Percentiles rank a stretch among this genome's conserved stretches.
These are phyloP conservation scores for Paramecium pentaurelia DNA, from an alignment of 73 alveolate species.

Conservation along the genomic window DNA sequence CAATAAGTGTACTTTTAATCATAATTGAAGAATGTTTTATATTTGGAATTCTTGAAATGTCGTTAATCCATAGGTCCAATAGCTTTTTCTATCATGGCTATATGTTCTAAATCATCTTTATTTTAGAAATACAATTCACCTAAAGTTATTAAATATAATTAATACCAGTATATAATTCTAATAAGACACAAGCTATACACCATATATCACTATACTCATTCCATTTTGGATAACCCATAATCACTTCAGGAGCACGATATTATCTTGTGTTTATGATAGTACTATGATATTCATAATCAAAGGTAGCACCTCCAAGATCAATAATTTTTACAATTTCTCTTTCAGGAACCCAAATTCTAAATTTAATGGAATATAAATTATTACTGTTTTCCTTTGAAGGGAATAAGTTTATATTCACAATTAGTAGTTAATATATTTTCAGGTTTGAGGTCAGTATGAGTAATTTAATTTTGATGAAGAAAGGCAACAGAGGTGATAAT, in stretches of 20 bases:
- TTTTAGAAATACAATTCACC: conserved; percentile 96
- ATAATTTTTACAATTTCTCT: conserved; percentile 75
- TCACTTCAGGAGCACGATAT: conserved; percentile 95
- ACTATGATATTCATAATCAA: conserved; percentile 68
- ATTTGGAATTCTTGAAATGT: not conserved
- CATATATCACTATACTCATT: conserved; percentile 84
- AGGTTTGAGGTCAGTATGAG: conserved; percentile 97
- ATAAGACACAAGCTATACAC: conserved; percentile 87
- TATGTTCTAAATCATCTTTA: conserved; percentile 92
- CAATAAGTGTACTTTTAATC: not conserved
- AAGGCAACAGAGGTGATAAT: conserved; percentile 34
- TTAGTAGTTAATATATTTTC: conserved; percentile 82
- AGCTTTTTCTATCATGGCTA: conserved; percentile 91
- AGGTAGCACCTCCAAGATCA: conserved; percentile 93
- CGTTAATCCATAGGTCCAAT: conserved; percentile 75
- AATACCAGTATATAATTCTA: conserved; percentile 88
- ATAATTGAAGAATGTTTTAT: not conserved
- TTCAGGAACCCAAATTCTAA: conserved; percentile 60
- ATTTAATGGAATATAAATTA: not conserved
- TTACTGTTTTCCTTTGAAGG: not conserved
- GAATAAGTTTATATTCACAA: conserved; percentile 18
- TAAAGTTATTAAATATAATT: not conserved
- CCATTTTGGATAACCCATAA: conserved; percentile 79
- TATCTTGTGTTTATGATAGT: conserved; percentile 85
- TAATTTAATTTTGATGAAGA: conserved; percentile 62